Evolutionary conservation across 1,284 basidiomycete species (phyloP).

Genomic region (Entoloma clypeatum): DNA sequence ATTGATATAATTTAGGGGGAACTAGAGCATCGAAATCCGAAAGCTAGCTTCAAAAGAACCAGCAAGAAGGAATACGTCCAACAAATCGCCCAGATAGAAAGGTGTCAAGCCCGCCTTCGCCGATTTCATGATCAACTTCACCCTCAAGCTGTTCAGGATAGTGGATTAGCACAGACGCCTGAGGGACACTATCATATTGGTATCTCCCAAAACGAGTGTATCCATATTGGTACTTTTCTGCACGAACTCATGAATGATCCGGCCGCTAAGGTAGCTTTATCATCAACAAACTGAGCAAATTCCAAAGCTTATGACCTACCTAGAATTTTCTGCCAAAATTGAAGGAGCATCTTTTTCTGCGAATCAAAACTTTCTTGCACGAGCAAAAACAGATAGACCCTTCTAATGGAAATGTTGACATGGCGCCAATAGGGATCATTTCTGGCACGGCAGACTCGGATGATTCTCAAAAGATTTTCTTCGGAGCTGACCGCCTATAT

Average conservation of each 20-base stretch:
- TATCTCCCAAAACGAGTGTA: slow-evolving; percentile 1
- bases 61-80: background rate
- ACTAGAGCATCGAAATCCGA: slow-evolving; percentile 3
- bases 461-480: slow-evolving; percentile 3
- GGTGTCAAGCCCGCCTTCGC: background rate
- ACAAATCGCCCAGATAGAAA: slow-evolving; percentile 3
- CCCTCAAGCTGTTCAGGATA: background rate
- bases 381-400: background rate
- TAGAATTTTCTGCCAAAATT: too few relatives aligned
- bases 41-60: background rate
- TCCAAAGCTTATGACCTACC: too few relatives aligned
- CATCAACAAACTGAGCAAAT: background rate
- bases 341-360: too few relatives aligned
- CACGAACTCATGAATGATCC: too few relatives aligned
- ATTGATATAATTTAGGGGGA: slow-evolving; percentile 3
- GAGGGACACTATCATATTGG: too few relatives aligned
- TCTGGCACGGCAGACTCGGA: too few relatives aligned
- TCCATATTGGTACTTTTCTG: too few relatives aligned
- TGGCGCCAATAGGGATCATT: too few relatives aligned
- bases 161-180: too few relatives aligned
- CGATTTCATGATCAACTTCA: background rate
- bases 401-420: too few relatives aligned
- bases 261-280: background rate
- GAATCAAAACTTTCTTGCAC: background rate
- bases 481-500: slow-evolving; percentile 27